phyloP scores from a whole-genome alignment of 306 rosid genomes.

The Corylus americana region DNA sequence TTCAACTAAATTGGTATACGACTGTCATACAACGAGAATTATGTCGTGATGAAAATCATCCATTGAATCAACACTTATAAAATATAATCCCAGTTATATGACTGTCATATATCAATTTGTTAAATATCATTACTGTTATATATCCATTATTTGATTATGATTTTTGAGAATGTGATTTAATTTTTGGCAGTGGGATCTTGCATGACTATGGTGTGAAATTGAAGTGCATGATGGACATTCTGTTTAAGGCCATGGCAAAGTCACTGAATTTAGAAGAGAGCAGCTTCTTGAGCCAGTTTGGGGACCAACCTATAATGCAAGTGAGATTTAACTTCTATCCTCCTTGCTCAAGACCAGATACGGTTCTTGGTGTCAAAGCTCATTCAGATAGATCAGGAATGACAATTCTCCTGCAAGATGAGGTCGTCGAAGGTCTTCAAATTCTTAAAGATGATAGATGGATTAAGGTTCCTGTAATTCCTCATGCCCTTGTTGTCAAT shows the following conservation, averaged over 20 bases:
- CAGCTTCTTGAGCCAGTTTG: conserved; percentile 49
- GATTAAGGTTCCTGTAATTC: conserved; percentile 51
- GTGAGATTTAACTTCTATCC: conserved; percentile 61
- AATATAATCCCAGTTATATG: too few relatives aligned
- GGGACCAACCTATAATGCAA: conserved; percentile 29
- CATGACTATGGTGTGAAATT: conserved; percentile 36
- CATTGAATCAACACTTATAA: too few relatives aligned
- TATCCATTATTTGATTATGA: too few relatives aligned
- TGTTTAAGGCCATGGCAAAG: conserved; percentile 45
- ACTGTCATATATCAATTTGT: too few relatives aligned
- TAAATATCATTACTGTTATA: too few relatives aligned
- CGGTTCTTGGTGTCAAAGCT: conserved; percentile 67
- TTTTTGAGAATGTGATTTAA: too few relatives aligned
- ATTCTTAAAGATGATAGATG: conserved; percentile 42
- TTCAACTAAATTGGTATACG: too few relatives aligned
- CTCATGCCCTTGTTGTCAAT: conserved; percentile 61
- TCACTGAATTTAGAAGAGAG: conserved; percentile 55
- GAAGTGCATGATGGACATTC: conserved; percentile 43
- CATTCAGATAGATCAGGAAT: conserved; percentile 67
- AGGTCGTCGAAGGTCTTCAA: conserved; percentile 60
- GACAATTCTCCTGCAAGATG: conserved; percentile 57
- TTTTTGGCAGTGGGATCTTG: conserved; percentile 30
- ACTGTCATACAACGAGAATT: too few relatives aligned
- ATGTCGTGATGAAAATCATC: too few relatives aligned
- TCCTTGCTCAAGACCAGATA: conserved; percentile 54